Base-by-base conservation (phyloP, 2,329 filamentous ascomycete genomes). In the Mycogone perniciosa region DNA sequence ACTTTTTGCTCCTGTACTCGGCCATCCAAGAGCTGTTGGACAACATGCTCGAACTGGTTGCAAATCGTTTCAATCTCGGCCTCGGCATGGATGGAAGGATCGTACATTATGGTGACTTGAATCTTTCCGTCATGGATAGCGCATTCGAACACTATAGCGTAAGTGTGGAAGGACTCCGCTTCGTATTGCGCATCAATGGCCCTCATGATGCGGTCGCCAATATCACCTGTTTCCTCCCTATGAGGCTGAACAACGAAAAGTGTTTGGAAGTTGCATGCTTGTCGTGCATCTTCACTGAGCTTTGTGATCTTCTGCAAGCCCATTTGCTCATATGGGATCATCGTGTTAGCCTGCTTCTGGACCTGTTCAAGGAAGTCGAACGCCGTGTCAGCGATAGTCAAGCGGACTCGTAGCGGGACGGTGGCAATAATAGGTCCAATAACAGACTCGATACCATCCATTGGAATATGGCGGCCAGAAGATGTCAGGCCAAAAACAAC, bases 241-340 rank as follows among this genome's bases (percentile, higher is more conserved):
- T 20, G 20, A 20, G 20, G 20, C 20, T 20, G 20, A 20, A 20
- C 20, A 20, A 51, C 44, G 5, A 51, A 44, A 7, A 54, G 48
- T 2, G 48, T 45, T 31, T 44, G 33, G 33, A 51, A 51, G 37
- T 58, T 50, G 38, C 54, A 55, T 26, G 55, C 57, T 11, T 26
- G 29, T 11, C 38, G 41, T 9, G 8, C n/a, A 20, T 7, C 31
- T 43, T 34, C 27, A n/a, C 29, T 31, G 5, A 31, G 27, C 5
- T 26, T 46, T 44, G 11, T 37, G 76, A 41, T 55, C 43, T 64
- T 57, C 9, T 61, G 57, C 4, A 67, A 48, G 27, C 61, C 60
- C 27, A 60, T 50, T 10, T 65, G 54, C 46, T 61, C 64, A 38
- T 51, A 59, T 4, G 53, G 54, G 1, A 48, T 54, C 54, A 55